Evolutionary conservation across 2,329 filamentous ascomycete genomes (phyloP).

Genomic region (Cladobotryum protrusum): DNA sequence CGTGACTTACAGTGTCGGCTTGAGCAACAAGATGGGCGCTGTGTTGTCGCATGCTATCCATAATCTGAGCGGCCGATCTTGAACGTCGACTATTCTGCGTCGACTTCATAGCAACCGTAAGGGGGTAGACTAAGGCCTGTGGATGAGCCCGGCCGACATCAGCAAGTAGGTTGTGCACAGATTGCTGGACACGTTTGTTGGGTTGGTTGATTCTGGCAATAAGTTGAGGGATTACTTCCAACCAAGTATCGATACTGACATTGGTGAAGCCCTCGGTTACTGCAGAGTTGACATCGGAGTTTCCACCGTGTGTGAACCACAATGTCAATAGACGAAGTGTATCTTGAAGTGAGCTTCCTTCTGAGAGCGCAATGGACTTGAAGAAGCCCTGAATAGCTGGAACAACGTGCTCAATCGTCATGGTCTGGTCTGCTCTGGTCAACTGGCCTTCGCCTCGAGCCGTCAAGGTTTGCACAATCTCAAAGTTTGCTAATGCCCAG

Average conservation of each 20-base stretch:
- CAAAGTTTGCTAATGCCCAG: slow-evolving; percentile 97
- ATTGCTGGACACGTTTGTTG: slow-evolving; percentile 78
- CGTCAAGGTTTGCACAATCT: slow-evolving; percentile 82
- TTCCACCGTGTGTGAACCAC: slow-evolving; percentile 92
- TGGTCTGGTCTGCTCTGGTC: slow-evolving; percentile 48
- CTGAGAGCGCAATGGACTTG: slow-evolving; percentile 88
- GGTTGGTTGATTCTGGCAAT: slow-evolving; percentile 97
- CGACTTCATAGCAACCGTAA: slow-evolving; percentile 98
- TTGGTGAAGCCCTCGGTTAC: slow-evolving; percentile 87
- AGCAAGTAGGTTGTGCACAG: slow-evolving; percentile 85
- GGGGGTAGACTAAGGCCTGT: slow-evolving; percentile 90
- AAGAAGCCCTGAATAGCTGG: slow-evolving; percentile 95
- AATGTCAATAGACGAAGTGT: slow-evolving; percentile 86
- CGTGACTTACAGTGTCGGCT: slow-evolving; percentile 89
- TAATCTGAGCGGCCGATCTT: slow-evolving; percentile 83
- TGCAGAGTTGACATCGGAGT: slow-evolving; percentile 77
- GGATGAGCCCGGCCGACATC: slow-evolving; percentile 93
- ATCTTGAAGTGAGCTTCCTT: slow-evolving; percentile 89
- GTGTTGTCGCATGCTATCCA: slow-evolving; percentile 97
- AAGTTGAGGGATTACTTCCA: slow-evolving; percentile 95
- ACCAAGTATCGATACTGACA: slow-evolving; percentile 96
- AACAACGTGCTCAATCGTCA: slow-evolving; percentile 82
- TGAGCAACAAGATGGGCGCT: slow-evolving; percentile 90
- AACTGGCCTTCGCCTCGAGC: slow-evolving; percentile 54
- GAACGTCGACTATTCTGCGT: slow-evolving; percentile 73